Evolutionary conservation across 1,284 basidiomycete species (phyloP).

Genomic region (Naganishia liquefaciens): DNA sequence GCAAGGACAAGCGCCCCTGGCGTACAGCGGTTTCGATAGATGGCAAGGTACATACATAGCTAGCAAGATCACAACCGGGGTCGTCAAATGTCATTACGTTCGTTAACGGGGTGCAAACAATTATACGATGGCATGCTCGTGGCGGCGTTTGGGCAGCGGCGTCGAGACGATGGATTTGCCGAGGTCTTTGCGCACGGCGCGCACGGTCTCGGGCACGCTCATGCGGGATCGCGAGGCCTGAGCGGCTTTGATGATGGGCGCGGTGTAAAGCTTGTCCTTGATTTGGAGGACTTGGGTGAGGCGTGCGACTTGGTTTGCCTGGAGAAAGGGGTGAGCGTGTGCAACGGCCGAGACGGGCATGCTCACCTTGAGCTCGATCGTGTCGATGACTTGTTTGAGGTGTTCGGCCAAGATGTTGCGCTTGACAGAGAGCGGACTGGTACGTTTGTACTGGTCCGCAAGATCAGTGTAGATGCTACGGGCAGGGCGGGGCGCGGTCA

Average conservation of each 20-base stretch:
- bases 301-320: conserved; percentile 86
- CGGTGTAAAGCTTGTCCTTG: conserved; percentile 57
- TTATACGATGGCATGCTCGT: conserved; percentile 16
- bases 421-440: conserved; percentile 80
- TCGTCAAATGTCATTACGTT: conserved; percentile 18
- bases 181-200: conserved; percentile 34
- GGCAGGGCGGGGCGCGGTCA: too few species aligned
- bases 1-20: conserved; percentile 45
- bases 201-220: conserved; percentile 35
- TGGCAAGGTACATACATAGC: conserved; percentile 26
- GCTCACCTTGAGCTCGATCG: conserved; percentile 78
- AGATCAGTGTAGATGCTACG: conserved; percentile 79
- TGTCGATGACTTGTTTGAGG: conserved; percentile 82
- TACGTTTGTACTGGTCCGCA: conserved; percentile 82
- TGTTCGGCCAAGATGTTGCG: conserved; percentile 79
- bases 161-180: conserved; percentile 30
- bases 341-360: not conserved
- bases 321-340: not conserved
- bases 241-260: conserved; percentile 33
- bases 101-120: conserved; percentile 1
- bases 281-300: conserved; percentile 75
- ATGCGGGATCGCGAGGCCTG: conserved; percentile 28
- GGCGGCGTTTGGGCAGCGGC: conserved; percentile 21
- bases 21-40: conserved; percentile 39
- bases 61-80: conserved; percentile 2